phyloP scores from a whole-genome alignment of 805 yeast genomes.

The Ogataea methylovora region DNA sequence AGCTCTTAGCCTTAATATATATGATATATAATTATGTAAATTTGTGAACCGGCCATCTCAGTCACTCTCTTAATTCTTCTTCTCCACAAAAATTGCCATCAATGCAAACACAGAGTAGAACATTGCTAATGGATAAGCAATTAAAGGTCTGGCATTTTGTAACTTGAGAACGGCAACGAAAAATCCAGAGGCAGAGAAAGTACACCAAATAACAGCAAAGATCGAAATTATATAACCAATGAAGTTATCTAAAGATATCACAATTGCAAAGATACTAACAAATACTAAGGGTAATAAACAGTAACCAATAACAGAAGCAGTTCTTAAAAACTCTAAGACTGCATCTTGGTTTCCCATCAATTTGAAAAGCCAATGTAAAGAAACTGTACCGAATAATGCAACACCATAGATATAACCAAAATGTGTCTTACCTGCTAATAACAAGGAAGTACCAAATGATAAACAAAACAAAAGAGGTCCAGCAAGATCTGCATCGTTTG shows the following conservation, averaged over 20 bases:
- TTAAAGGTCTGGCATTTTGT: conserved; percentile 77
- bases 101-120: conserved; percentile 92
- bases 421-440: conserved; percentile 88
- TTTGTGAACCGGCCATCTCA: too few relatives aligned
- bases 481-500: conserved; percentile 88
- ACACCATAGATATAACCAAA: conserved; percentile 97
- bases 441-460: conserved; percentile 72
- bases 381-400: conserved; percentile 81
- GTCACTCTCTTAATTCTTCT: too few relatives aligned
- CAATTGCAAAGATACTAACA: conserved; percentile 63
- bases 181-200: conserved; percentile 88
- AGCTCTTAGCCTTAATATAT: too few relatives aligned
- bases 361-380: conserved; percentile 78
- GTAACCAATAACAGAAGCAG: conserved; percentile 91
- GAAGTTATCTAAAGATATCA: conserved; percentile 59
- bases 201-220: conserved; percentile 79
- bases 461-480: conserved; percentile 91
- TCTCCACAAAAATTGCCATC: conserved; percentile 74
- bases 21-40: too few relatives aligned
- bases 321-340: conserved; percentile 49
- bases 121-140: conserved; percentile 89
- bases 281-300: conserved; percentile 85
- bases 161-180: conserved; percentile 79
- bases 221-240: conserved; percentile 66
- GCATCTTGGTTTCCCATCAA: conserved; percentile 64